Base-by-base conservation (phyloP, 2,329 filamentous ascomycete species). In the Colletotrichum sojae region DNA sequence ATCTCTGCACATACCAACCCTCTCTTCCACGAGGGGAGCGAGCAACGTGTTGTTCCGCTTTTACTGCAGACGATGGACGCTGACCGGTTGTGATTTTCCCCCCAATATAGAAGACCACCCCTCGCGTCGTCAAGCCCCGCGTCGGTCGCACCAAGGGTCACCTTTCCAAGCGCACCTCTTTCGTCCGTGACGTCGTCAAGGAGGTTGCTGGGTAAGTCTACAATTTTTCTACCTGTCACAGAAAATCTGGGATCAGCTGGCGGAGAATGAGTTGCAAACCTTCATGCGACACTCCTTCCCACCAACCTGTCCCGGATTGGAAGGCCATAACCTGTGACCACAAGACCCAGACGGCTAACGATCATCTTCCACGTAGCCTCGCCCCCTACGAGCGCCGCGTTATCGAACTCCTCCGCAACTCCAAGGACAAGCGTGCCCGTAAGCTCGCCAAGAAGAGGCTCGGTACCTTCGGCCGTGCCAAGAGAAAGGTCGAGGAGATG, bases 371-470 rank as follows among this genome's bases (percentile, higher is more conserved):
- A 18, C 27, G 70, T 70, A 92, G 93, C 82, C 92, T 96, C 78
- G 94, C 94, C 78, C 94, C 94, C 80, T 96, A 99, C 85, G 96
- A 99, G 92, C 95, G 96, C 86, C 94, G 96, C 83, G 94, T 99
- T 78, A 97, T 99, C 83, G 96, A 99, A 91, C 89, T 99, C 83
- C 92, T 99, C 86, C 94, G 96, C 81, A 99, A 99, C 93, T 92
- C 90, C 89, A 97, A 97, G 89, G 96, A 99, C 88, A 98, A 98
- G 94, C 94, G 95, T 86, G 95, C 95, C 81, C 91, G 95, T 79
- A 98, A 98, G 92, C 93, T 98, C 81, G 95, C 95, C 81, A 98
- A 98, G 95, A 98, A 97, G 93, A 92, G 95, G 85, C 95, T 99
- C 89, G 96, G 96, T 84, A 98, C 96, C 79, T 98, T 98, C 86